Percentiles rank a stretch among this genome's conserved stretches.
These are phyloP conservation scores for Cyberlindnera japonica DNA, from an alignment of 805 yeast genomes.

Conservation along the genomic window DNA sequence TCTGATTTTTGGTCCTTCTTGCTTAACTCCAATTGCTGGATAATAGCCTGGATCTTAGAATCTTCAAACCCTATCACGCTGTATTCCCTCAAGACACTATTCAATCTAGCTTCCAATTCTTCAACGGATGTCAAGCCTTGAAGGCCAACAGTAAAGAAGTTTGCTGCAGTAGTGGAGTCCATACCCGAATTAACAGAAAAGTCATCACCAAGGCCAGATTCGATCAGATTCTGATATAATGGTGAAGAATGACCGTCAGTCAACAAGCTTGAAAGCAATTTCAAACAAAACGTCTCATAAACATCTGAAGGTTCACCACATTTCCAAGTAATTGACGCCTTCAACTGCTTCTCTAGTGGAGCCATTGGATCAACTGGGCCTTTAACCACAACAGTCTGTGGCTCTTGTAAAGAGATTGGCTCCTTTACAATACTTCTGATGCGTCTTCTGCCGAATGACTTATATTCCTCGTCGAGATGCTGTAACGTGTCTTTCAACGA, in stretches of 20 bases:
- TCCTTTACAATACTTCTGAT: constrained; percentile 30
- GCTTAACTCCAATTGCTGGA: constrained; percentile 81
- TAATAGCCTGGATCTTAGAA: constrained; percentile 72
- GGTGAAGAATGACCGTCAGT: constrained; percentile 93
- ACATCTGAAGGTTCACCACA: constrained; percentile 69
- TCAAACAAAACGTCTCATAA: constrained; percentile 69
- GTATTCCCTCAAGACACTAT: constrained; percentile 43
- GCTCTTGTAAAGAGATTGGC: constrained; percentile 33
- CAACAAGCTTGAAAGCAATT: constrained; percentile 63
- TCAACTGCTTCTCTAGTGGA: constrained; percentile 64
- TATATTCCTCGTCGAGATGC: constrained; percentile 49
- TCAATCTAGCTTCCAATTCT: constrained; percentile 45
- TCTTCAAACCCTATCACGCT: constrained; percentile 46
- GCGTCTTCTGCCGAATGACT: constrained; percentile 49
- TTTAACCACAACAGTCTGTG: constrained; percentile 34
- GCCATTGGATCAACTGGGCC: constrained; percentile 86
- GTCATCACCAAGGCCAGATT: constrained; percentile 79
- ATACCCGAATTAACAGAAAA: constrained; percentile 85
- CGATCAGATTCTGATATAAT: constrained; percentile 81
- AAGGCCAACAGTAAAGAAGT: constrained; percentile 79
- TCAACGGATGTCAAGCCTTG: constrained; percentile 63
- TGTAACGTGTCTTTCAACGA: constrained; percentile 58
- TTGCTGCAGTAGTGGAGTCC: constrained; percentile 73
- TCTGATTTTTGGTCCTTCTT: constrained; percentile 86
- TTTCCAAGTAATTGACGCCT: constrained; percentile 85